These are phyloP conservation scores for barley (Hordeum vulgare) DNA, from an alignment of 176 grass and related monocot species.

Conservation along the genomic window MorexV3_pseudomolecules_assembly NC_058519.1:550179581-550180080, in stretches of 20 bases:
- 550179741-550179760: neutral
- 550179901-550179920: neutral
- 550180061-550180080: too few relatives aligned
- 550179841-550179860: slow-evolving; percentile 14
- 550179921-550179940: slow-evolving; percentile 3
- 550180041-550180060: too few relatives aligned
- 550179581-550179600: slow-evolving; percentile 9
- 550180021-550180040: too few relatives aligned
- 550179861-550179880: neutral
- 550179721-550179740: neutral
- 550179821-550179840: neutral
- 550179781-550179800: slow-evolving; percentile 14
- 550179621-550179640: slow-evolving; percentile 4
- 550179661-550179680: neutral
- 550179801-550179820: slow-evolving; percentile 1
- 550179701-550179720: too few relatives aligned
- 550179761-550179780: slow-evolving; percentile 8
- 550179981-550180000: neutral
- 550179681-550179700: neutral
- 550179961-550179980: slow-evolving; percentile 16
- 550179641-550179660: neutral
- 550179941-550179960: neutral
- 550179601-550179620: slow-evolving; percentile 8
- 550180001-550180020: neutral
- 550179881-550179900: neutral